phyloP scores from a whole-genome alignment of 257 asterid genomes.

The Thymus quinquecostatus region DNA sequence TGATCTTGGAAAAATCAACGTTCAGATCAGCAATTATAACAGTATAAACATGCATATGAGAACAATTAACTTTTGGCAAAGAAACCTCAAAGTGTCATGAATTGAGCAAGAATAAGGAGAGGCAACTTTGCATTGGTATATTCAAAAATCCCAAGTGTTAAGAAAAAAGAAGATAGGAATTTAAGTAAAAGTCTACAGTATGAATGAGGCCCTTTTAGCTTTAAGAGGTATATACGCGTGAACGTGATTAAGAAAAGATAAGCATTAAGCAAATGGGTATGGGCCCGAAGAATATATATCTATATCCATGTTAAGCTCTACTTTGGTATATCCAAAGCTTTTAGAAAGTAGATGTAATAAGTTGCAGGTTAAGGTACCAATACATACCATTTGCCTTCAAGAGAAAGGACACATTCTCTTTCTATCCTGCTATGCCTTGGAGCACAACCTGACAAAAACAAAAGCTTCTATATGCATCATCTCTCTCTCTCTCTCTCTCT shows the following conservation, averaged over 20 bases:
- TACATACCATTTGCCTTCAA: constrained; percentile 60
- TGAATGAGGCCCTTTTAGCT: constrained; percentile 36
- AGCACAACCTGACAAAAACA: constrained; percentile 60
- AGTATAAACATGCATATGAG: neutral
- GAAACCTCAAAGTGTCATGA: constrained; percentile 18
- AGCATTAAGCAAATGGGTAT: constrained; percentile 26
- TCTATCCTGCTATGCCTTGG: constrained; percentile 41
- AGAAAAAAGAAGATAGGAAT: constrained; percentile 25
- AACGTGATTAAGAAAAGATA: constrained; percentile 34
- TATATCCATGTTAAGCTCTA: constrained; percentile 27
- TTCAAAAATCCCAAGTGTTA: constrained; percentile 34
- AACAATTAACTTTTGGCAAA: constrained; percentile 12
- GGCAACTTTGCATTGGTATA: constrained; percentile 42
- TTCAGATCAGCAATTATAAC: too few species aligned
- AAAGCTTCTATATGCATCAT: constrained; percentile 55
- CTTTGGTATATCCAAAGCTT: constrained; percentile 66
- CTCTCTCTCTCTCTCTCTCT: constrained; percentile 15
- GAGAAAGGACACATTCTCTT: constrained; percentile 43
- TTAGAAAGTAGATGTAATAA: constrained; percentile 51
- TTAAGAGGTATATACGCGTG: constrained; percentile 39
- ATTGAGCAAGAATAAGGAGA: constrained; percentile 24
- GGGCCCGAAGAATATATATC: constrained; percentile 45
- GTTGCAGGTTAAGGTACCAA: constrained; percentile 60
- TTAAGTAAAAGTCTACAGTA: constrained; percentile 26
- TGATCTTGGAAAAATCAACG: too few species aligned